Conservation (phyloP, 208 protist genomes). For the Crithidia fasciculata region DNA sequence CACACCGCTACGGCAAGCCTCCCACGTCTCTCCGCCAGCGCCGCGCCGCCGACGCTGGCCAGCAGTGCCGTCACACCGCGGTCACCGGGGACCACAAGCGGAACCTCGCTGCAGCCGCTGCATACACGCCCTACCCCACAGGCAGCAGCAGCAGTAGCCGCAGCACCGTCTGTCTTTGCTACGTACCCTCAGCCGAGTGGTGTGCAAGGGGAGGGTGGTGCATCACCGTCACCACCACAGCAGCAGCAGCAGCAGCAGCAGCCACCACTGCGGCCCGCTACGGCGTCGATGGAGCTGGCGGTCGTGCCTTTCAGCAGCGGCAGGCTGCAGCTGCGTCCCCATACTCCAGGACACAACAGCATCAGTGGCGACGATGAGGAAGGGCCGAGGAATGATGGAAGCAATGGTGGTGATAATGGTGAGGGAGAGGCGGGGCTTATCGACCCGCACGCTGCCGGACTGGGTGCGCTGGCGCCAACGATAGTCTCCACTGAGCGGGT, state of each 20-base stretch:
- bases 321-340: conserved; percentile 4
- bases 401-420: not conserved
- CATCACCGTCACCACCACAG: not conserved
- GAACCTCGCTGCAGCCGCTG: not conserved
- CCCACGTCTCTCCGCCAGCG: conserved; percentile 7
- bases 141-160: too few species aligned
- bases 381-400: not conserved
- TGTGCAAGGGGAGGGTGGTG: not conserved
- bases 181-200: not conserved
- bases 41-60: not conserved
- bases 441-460: not conserved
- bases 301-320: conserved; percentile 25
- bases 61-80: too few species aligned
- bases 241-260: not conserved
- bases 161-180: too few species aligned
- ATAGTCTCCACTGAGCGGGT: conserved; percentile 34
- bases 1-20: not conserved
- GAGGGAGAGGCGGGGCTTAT: not conserved
- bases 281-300: conserved; percentile 22
- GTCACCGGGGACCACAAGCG: too few species aligned
- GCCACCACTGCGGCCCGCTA: not conserved
- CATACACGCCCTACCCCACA: not conserved
- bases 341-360: not conserved
- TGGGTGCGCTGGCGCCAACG: conserved; percentile 22
- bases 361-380: not conserved